Evolutionary conservation across 2,329 filamentous ascomycete genomes (phyloP).

Genomic region (Beauveria varroae): DNA sequence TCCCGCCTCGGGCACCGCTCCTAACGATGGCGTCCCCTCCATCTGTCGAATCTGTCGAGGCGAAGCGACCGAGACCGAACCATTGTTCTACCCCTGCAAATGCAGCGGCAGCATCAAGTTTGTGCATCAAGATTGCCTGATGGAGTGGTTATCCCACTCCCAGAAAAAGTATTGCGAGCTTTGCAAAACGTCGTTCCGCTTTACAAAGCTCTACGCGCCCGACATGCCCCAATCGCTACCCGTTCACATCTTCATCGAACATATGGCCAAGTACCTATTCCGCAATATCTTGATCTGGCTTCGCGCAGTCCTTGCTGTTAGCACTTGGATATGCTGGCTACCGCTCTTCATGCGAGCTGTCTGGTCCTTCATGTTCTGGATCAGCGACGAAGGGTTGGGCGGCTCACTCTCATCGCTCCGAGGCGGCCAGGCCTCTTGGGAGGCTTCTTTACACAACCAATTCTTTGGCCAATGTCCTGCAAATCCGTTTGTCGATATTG

Average conservation of each 20-base stretch:
- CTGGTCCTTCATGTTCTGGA: constrained; percentile 93
- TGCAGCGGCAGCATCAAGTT: constrained; percentile 98
- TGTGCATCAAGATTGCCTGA: constrained; percentile 94
- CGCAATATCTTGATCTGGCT: constrained; percentile 70
- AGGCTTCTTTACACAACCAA: background rate
- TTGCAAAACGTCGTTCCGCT: constrained; percentile 96
- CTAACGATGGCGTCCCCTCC: constrained; percentile 43
- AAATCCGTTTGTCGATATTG: background rate
- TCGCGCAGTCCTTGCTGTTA: constrained; percentile 67
- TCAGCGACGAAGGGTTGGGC: constrained; percentile 68
- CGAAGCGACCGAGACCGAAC: constrained; percentile 74
- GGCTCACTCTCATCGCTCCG: constrained; percentile 20
- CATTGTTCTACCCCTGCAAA: constrained; percentile 95
- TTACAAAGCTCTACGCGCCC: constrained; percentile 94
- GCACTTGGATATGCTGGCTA: constrained; percentile 83
- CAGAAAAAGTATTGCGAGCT: constrained; percentile 99
- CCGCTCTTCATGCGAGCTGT: constrained; percentile 86
- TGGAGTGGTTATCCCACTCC: constrained; percentile 98
- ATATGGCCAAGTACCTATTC: constrained; percentile 65
- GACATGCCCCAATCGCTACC: constrained; percentile 86
- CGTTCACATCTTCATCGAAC: constrained; percentile 68
- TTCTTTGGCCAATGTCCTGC: background rate
- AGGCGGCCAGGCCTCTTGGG: constrained; percentile 15
- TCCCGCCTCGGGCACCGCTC: constrained; percentile 5
- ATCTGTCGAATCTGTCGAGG: constrained; percentile 97